Conservation (phyloP, 2,329 filamentous ascomycete species). For the Fusarium keratoplasticum region DNA sequence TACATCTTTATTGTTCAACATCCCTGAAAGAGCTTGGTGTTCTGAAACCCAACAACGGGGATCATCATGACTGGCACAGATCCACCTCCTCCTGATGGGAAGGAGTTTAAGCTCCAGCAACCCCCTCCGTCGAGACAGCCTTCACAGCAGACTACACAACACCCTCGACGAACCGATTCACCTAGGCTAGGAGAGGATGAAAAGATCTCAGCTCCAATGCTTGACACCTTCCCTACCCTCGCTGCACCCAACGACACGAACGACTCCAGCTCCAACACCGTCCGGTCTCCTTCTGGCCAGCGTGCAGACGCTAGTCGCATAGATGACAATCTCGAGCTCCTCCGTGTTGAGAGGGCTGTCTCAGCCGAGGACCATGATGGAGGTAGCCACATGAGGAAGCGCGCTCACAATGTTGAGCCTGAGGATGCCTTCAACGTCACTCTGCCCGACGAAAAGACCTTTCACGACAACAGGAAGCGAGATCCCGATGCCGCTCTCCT, state of each 20-base stretch:
- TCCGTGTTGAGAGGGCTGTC: conserved; percentile 60
- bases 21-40: background rate
- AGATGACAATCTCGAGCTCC: conserved; percentile 62
- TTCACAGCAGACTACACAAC: conserved; percentile 18
- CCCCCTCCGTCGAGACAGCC: conserved; percentile 30
- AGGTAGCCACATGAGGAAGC: conserved; percentile 39
- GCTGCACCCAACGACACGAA: conserved; percentile 39
- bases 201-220: conserved; percentile 41
- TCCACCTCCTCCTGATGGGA: conserved; percentile 32
- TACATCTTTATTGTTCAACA: background rate
- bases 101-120: conserved; percentile 32
- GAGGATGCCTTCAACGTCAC: conserved; percentile 61
- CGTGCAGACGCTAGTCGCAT: conserved; percentile 54
- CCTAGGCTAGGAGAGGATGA: conserved; percentile 24
- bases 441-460: conserved; percentile 38
- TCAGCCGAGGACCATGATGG: conserved; percentile 56
- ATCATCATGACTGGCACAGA: conserved; percentile 35
- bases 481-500: conserved; percentile 51
- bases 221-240: conserved; percentile 48
- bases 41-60: conserved; percentile 1
- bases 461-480: conserved; percentile 42
- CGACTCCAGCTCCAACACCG: conserved; percentile 23
- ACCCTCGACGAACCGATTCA: conserved; percentile 13
- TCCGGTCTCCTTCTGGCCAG: conserved; percentile 41
- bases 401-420: conserved; percentile 51